phyloP scores from a whole-genome alignment of 805 yeast genomes.

The Ogataea ganodermae region DNA sequence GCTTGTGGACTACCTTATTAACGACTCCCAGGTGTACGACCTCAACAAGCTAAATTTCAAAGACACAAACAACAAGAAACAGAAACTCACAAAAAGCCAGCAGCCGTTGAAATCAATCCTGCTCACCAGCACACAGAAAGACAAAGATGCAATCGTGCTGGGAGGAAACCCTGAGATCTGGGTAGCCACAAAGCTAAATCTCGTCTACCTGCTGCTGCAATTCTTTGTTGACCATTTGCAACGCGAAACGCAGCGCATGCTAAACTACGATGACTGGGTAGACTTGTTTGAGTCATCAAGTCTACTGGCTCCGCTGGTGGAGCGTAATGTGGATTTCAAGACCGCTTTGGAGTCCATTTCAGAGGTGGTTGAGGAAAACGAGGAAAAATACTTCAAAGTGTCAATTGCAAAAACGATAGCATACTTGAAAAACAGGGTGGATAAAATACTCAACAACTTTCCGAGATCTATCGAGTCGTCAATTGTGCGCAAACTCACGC shows the following conservation, averaged over 20 bases:
- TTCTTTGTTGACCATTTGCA: conserved; percentile 34
- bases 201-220: conserved; percentile 41
- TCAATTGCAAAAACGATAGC: conserved; percentile 40
- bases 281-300: conserved; percentile 33
- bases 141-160: conserved; percentile 38
- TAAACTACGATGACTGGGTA: conserved; percentile 46
- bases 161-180: conserved; percentile 42
- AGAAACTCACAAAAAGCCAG: conserved; percentile 32
- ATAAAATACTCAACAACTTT: conserved; percentile 37
- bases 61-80: conserved; percentile 35
- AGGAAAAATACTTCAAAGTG: conserved; percentile 47
- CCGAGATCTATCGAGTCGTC: conserved; percentile 35
- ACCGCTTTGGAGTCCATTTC: conserved; percentile 36
- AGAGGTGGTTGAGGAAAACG: conserved; percentile 45
- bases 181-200: conserved; percentile 43
- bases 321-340: conserved; percentile 30
- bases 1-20: conserved; percentile 19
- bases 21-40: conserved; percentile 38
- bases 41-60: conserved; percentile 40
- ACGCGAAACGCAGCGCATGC: conserved; percentile 34
- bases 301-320: conserved; percentile 21
- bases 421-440: conserved; percentile 43
- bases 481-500: conserved; percentile 19
- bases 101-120: conserved; percentile 46
- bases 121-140: conserved; percentile 25